A percentile compares a stretch with the other conserved stretches of the same genome.
Conservation (phyloP, 2,329 filamentous ascomycete genomes). For the Parastagonospora avenae region DNA sequence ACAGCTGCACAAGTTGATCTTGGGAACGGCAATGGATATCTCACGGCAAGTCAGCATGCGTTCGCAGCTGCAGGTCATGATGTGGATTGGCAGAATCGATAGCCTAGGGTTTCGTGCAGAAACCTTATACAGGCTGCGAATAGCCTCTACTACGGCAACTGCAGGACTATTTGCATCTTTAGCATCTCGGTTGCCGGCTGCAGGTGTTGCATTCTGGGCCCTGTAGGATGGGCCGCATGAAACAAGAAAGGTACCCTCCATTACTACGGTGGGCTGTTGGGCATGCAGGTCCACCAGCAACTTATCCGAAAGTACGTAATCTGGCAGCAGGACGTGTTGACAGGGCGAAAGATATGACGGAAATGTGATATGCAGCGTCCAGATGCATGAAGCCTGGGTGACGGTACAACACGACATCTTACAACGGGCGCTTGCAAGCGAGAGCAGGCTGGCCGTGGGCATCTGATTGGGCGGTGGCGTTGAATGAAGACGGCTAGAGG, state of each 20-base stretch:
- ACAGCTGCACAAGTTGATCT: conserved; percentile 30
- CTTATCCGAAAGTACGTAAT: conserved; percentile 6
- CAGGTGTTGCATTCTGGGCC: not conserved
- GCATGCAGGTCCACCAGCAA: conserved; percentile 4
- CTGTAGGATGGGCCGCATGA: not conserved
- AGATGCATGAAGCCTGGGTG: conserved; percentile 38
- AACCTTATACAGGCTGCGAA: not conserved
- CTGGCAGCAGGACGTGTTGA: conserved; percentile 10
- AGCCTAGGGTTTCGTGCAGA: conserved; percentile 1
- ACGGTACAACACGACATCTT: conserved; percentile 26
- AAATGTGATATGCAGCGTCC: conserved; percentile 29
- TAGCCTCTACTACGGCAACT: not conserved
- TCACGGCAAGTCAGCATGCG: conserved; percentile 32
- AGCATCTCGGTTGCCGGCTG: not conserved
- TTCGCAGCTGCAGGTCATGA: conserved; percentile 29
- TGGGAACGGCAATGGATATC: conserved; percentile 34
- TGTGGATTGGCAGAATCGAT: conserved; percentile 7
- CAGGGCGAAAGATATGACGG: not conserved
- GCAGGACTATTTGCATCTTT: not conserved
- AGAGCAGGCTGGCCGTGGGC: conserved; percentile 21
- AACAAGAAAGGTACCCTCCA: not conserved
- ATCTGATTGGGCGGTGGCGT: conserved; percentile 34
- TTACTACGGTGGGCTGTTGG: not conserved
- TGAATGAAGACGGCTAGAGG: conserved; percentile 29
- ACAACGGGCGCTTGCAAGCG: conserved; percentile 37